Base-by-base conservation (phyloP, 1,139 yeast genomes). In the Suhomyces choctaworum region DNA sequence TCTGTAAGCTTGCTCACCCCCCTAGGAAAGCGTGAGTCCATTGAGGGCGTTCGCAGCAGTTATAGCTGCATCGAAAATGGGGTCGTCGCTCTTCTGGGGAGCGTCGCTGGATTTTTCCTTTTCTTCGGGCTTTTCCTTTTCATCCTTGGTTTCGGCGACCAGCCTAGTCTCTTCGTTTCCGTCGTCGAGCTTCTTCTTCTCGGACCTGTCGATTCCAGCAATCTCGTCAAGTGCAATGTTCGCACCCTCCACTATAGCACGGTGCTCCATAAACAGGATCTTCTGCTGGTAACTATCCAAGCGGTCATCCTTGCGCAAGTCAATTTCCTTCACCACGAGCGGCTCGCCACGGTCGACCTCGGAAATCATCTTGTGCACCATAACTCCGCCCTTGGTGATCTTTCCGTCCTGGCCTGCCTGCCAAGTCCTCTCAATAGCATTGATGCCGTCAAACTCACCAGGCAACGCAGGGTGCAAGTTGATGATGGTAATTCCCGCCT, bases 401-500 rank as follows among this genome's bases (percentile, higher is more conserved):
- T 75, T 76, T 7, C 95, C 95, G 31, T 73, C 76, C 55, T 88
- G 96, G 27, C 97, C 97, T 8, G 95, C 95, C 52, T 87, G 72
- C 92, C 95, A 90, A 1, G 97, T 96, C 51, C 97, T 72, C 52
- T 92, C 96, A 44, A 92, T 92, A 15, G 98, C 97, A 63, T 87
- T 90, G 8, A 95, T 90, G 3, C 98, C 98, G 42, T 92, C 97
- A 67, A 92, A 92, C 3, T 90, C 90, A 16, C 96, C 96, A 2
- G 98, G 98, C 39, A 92, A 75, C 0, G 98, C 97, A 3, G 98
- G 98, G 58, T 92, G 98, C 42, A 92, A 67, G 55, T 92, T 92
- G 52, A 92, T 89, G 44, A 92, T 89, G 19, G 89, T 84, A 21
- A 89, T 74, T 1, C 74, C 70, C 3, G 74, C 78, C 7, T 71